Conservation (phyloP, 306 rosid species). For the Chamaecrista fasciculata region DNA sequence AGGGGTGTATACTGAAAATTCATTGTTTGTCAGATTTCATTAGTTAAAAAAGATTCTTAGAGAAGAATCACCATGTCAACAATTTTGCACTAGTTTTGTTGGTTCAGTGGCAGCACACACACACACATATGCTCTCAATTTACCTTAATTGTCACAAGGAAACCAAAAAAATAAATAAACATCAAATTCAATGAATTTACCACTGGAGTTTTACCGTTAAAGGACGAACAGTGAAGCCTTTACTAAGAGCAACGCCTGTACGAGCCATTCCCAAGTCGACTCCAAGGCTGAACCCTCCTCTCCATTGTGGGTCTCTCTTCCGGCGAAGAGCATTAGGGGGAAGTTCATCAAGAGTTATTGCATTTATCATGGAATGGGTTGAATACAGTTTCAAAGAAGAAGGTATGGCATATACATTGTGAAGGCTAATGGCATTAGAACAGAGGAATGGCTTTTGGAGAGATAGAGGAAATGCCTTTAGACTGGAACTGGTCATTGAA, state of each 20-base stretch:
- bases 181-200: not conserved
- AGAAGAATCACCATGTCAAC: not conserved
- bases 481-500: too few relatives aligned
- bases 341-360: conserved; percentile 42
- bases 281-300: conserved; percentile 89
- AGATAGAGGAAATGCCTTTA: too few relatives aligned
- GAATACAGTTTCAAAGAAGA: not conserved
- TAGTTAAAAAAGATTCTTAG: not conserved
- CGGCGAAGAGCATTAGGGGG: conserved; percentile 78
- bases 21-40: too few relatives aligned
- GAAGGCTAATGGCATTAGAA: not conserved
- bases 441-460: conserved; percentile 7
- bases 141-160: not conserved
- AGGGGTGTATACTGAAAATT: not conserved
- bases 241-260: conserved; percentile 84
- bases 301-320: conserved; percentile 64
- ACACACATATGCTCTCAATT: not conserved
- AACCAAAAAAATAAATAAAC: not conserved
- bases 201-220: conserved; percentile 46
- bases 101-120: not conserved
- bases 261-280: conserved; percentile 82
- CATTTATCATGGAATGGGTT: conserved; percentile 22
- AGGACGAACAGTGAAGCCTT: conserved; percentile 80
- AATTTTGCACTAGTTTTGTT: not conserved
- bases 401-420: not conserved